A percentile compares a stretch with the other conserved stretches of the same genome.
Evolutionary conservation across 805 yeast genomes (phyloP).

Genomic region (Pichia membranifaciens): DNA sequence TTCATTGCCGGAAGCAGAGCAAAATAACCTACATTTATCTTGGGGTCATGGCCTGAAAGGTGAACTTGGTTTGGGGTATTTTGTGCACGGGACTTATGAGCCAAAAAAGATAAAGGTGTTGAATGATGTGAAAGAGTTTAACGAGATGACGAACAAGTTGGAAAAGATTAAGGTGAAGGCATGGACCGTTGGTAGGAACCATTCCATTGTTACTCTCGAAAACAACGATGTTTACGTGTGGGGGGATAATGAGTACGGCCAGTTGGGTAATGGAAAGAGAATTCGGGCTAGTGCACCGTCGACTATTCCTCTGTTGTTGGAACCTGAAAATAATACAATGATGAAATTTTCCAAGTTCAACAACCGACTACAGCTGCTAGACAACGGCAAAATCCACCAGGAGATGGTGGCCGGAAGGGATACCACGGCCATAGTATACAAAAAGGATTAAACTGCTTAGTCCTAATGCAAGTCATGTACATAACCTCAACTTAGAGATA

Average conservation of each 20-base stretch:
- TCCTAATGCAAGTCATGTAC: too few species aligned
- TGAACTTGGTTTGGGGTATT: slow-evolving; percentile 76
- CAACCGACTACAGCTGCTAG: slow-evolving; percentile 43
- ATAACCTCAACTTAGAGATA: too few species aligned
- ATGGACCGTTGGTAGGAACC: slow-evolving; percentile 62
- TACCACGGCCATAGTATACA: slow-evolving; percentile 60
- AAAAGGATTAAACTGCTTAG: slow-evolving; percentile 10
- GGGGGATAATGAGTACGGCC: slow-evolving; percentile 84
- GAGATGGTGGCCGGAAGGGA: slow-evolving; percentile 56
- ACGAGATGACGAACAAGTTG: slow-evolving; percentile 38
- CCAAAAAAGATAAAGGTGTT: slow-evolving; percentile 57
- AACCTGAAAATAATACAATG: slow-evolving; percentile 35
- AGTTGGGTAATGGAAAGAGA: slow-evolving; percentile 76
- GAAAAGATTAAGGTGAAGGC: slow-evolving; percentile 43
- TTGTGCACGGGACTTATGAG: slow-evolving; percentile 61
- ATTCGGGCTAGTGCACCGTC: slow-evolving; percentile 52
- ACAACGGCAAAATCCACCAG: slow-evolving; percentile 39
- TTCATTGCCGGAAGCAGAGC: slow-evolving; percentile 20
- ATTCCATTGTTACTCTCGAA: slow-evolving; percentile 51
- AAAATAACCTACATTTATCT: slow-evolving; percentile 40
- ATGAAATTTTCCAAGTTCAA: slow-evolving; percentile 27
- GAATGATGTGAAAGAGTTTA: slow-evolving; percentile 44
- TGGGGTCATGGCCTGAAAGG: slow-evolving; percentile 87
- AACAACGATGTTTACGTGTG: slow-evolving; percentile 66
- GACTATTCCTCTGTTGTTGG: slow-evolving; percentile 49